A percentile compares a stretch with the other conserved stretches of the same genome.
phyloP scores from a whole-genome alignment of 2,329 filamentous ascomycete genomes.

The Truncatella angustata region DNA sequence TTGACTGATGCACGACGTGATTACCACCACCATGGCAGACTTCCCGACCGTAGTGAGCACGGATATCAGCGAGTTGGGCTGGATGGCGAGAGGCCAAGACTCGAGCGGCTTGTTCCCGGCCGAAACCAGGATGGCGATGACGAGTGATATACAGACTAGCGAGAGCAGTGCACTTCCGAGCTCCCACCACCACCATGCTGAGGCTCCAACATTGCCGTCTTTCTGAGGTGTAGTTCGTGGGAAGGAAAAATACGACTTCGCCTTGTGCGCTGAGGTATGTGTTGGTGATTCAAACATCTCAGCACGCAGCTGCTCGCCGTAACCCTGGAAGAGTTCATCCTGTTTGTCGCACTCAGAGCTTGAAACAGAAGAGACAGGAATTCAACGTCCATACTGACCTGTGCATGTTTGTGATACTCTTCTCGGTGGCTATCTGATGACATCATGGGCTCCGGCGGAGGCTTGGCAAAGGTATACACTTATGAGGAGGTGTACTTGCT shows the following conservation, averaged over 20 bases:
- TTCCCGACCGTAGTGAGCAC: slow-evolving; percentile 18
- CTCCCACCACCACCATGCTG: slow-evolving; percentile 24
- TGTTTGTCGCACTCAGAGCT: background rate
- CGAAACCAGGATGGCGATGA: slow-evolving; percentile 14
- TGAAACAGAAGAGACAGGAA: background rate
- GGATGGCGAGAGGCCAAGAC: slow-evolving; percentile 16
- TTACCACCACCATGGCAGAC: slow-evolving; percentile 17
- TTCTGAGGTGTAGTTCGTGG: background rate
- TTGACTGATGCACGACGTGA: slow-evolving; percentile 17
- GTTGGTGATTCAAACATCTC: background rate
- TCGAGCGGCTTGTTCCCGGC: slow-evolving; percentile 13
- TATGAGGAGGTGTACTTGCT: too few relatives aligned
- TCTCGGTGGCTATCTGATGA: background rate
- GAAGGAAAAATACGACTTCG: background rate
- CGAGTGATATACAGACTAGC: slow-evolving; percentile 13
- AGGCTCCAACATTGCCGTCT: background rate
- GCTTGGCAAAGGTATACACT: too few relatives aligned
- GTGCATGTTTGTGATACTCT: background rate
- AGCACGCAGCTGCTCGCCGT: background rate
- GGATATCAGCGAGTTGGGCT: slow-evolving; percentile 28
- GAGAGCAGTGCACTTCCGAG: slow-evolving; percentile 15
- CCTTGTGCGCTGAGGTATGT: background rate
- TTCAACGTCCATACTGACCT: background rate
- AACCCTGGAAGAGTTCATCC: background rate
- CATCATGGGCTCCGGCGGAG: too few relatives aligned